phyloP scores from a whole-genome alignment of 1,284 basidiomycete species.

The Agaricales sp. region DNA sequence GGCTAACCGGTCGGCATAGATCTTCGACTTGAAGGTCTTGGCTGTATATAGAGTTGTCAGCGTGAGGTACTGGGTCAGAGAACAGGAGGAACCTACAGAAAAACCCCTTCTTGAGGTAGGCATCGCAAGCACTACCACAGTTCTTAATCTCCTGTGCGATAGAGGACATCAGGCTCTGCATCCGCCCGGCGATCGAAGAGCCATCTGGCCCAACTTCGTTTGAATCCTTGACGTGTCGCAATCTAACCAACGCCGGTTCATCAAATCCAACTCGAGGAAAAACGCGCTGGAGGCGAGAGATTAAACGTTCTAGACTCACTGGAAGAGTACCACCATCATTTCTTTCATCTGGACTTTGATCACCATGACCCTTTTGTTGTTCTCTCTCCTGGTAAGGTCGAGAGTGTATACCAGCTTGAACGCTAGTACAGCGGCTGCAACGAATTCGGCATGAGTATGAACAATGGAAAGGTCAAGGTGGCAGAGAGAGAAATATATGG shows the following conservation, averaged over 20 bases:
- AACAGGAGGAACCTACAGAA: slow-evolving; percentile 15
- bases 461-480: too few species aligned
- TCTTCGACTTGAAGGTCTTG: slow-evolving; percentile 25
- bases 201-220: slow-evolving; percentile 19
- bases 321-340: slow-evolving; percentile 29
- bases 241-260: slow-evolving; percentile 11
- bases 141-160: slow-evolving; percentile 24
- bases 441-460: not conserved
- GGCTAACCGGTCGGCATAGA: slow-evolving; percentile 26
- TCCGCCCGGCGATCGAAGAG: slow-evolving; percentile 5
- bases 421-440: slow-evolving; percentile 30
- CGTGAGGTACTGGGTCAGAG: not conserved
- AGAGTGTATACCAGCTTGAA: slow-evolving; percentile 32
- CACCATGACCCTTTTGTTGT: slow-evolving; percentile 29
- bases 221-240: slow-evolving; percentile 18
- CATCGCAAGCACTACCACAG: slow-evolving; percentile 25
- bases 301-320: not conserved
- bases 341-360: slow-evolving; percentile 33
- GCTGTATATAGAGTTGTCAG: slow-evolving; percentile 14
- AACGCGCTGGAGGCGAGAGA: not conserved
- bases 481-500: not conserved
- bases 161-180: slow-evolving; percentile 17
- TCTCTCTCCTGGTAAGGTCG: slow-evolving; percentile 28
- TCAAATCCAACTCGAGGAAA: not conserved
- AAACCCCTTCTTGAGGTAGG: slow-evolving; percentile 25